These are phyloP conservation scores for Peronospora tabacina DNA, from an alignment of 352 stramenopile species.

Conservation along the genomic window DNA sequence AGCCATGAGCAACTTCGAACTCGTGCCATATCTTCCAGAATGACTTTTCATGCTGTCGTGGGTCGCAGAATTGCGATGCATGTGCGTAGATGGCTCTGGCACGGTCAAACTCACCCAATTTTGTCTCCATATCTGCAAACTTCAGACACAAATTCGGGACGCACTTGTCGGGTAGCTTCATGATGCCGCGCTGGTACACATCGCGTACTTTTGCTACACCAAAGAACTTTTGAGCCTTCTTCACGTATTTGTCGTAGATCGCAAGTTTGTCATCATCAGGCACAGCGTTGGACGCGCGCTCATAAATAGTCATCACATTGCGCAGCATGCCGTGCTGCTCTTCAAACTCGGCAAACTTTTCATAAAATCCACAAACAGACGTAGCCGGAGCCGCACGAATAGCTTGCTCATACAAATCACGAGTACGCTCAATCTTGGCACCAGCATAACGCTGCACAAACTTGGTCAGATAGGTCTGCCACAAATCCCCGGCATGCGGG, in stretches of 20 bases:
- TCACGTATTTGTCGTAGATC: conserved; percentile 92
- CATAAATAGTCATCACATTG: conserved; percentile 94
- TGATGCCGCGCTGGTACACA: conserved; percentile 96
- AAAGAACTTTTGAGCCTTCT: conserved; percentile 93
- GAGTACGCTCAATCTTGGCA: conserved; percentile 93
- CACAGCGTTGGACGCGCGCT: conserved; percentile 87
- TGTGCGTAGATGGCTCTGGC: conserved; percentile 93
- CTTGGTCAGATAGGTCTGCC: conserved; percentile 91
- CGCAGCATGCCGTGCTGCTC: conserved; percentile 94
- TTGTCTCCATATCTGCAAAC: conserved; percentile 95
- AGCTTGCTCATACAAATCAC: conserved; percentile 96
- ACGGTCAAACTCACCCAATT: conserved; percentile 94
- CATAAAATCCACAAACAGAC: conserved; percentile 76
- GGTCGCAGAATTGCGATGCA: conserved; percentile 96
- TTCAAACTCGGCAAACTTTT: conserved; percentile 93
- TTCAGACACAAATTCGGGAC: conserved; percentile 91
- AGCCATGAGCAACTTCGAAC: conserved; percentile 93
- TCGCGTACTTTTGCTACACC: conserved; percentile 92
- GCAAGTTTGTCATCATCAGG: conserved; percentile 87
- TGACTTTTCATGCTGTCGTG: conserved; percentile 83
- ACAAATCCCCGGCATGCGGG: conserved; percentile 94
- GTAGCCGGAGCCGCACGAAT: conserved; percentile 76
- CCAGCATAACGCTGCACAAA: conserved; percentile 95
- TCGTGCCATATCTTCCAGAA: conserved; percentile 97
- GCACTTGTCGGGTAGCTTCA: conserved; percentile 87